Evolutionary conservation across 2,329 filamentous ascomycete genomes (phyloP).

Genomic region (Tricladium varicosporioides): DNA sequence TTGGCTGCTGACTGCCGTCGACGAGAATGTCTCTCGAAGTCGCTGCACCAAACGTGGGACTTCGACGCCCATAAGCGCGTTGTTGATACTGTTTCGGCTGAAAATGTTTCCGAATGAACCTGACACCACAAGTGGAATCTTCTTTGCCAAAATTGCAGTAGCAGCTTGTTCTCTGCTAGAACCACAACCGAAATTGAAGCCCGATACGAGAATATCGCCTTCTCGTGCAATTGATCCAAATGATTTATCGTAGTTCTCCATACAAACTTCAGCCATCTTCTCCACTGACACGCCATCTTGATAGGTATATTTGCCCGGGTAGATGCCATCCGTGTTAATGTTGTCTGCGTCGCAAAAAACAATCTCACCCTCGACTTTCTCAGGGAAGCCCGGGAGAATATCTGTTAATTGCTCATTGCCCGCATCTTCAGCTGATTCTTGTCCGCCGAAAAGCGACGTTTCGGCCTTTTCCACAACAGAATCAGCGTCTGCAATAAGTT

Average conservation of each 20-base stretch:
- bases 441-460: conserved; percentile 30
- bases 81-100: conserved; percentile 74
- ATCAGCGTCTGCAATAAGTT: conserved; percentile 68
- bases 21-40: conserved; percentile 58
- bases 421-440: conserved; percentile 19
- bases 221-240: conserved; percentile 64
- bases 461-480: conserved; percentile 37
- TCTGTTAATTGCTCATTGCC: conserved; percentile 54
- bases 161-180: conserved; percentile 82
- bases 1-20: conserved; percentile 35
- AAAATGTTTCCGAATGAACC: conserved; percentile 87
- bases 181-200: conserved; percentile 88
- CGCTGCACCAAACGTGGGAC: conserved; percentile 64
- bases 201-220: conserved; percentile 79
- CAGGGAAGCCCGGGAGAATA: conserved; percentile 82
- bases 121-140: conserved; percentile 76
- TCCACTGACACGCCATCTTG: conserved; percentile 76
- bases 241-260: conserved; percentile 85
- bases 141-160: conserved; percentile 78
- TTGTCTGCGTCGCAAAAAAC: conserved; percentile 84
- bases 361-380: conserved; percentile 80
- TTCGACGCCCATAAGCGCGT: conserved; percentile 71
- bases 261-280: conserved; percentile 85
- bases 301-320: conserved; percentile 89
- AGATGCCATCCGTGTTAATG: conserved; percentile 90